Percentiles rank a stretch among this genome's conserved stretches.
Conservation (phyloP, 495 filamentous ascomycete species). For the Penicillium daleae region DNA sequence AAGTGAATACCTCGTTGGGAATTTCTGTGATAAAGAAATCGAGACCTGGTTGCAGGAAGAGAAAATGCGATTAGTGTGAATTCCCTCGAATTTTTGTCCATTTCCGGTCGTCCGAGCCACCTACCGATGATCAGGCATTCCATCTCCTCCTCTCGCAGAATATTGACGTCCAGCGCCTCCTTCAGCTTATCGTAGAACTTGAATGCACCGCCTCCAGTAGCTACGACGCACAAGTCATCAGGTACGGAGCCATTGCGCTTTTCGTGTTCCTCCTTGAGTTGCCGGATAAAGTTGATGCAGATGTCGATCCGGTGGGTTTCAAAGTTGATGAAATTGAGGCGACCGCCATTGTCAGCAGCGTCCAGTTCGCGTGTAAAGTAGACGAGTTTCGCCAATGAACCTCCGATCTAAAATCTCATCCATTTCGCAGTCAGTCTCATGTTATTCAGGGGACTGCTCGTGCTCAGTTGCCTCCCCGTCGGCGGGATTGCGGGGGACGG, state of each 20-base stretch:
- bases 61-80: slow-evolving; percentile 13
- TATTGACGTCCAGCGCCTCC: slow-evolving; percentile 78
- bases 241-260: slow-evolving; percentile 66
- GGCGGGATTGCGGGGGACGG: slow-evolving; percentile 40
- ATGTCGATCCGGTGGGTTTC: slow-evolving; percentile 92
- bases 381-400: slow-evolving; percentile 91
- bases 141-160: slow-evolving; percentile 96
- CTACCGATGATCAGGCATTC: slow-evolving; percentile 93
- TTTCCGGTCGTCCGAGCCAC: slow-evolving; percentile 1
- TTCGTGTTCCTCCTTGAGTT: slow-evolving; percentile 78
- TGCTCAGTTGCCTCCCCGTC: slow-evolving; percentile 7
- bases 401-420: slow-evolving; percentile 72
- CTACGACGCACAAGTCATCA: slow-evolving; percentile 81
- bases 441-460: not conserved
- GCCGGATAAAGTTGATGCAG: slow-evolving; percentile 85
- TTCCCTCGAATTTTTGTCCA: not conserved
- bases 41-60: slow-evolving; percentile 59
- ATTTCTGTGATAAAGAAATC: slow-evolving; percentile 99
- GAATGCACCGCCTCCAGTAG: slow-evolving; percentile 92
- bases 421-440: slow-evolving; percentile 30
- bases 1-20: slow-evolving; percentile 94
- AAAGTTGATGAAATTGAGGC: slow-evolving; percentile 92
- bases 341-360: slow-evolving; percentile 79
- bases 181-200: slow-evolving; percentile 93
- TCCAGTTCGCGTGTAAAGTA: slow-evolving; percentile 91